phyloP scores from a whole-genome alignment of 2,329 filamentous ascomycete species.

The Boeremia lycopersici region DNA sequence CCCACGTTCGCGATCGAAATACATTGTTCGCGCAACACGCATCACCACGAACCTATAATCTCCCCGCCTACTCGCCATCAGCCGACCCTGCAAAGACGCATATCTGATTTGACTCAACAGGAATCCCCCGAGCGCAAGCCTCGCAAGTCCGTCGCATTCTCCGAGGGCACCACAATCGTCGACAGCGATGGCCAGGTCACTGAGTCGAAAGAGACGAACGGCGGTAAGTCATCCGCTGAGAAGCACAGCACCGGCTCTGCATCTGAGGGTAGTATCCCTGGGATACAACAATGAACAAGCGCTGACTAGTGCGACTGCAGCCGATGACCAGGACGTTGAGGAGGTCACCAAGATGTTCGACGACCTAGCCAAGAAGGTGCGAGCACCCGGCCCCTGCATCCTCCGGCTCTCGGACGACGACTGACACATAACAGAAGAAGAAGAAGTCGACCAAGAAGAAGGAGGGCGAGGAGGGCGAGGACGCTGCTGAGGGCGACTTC shows the following conservation, averaged over 20 bases:
- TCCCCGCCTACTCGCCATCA: not conserved
- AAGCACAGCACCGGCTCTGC: slow-evolving; percentile 60
- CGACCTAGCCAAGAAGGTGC: slow-evolving; percentile 70
- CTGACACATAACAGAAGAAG: slow-evolving; percentile 60
- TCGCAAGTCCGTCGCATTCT: slow-evolving; percentile 94
- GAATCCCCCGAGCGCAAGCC: slow-evolving; percentile 66
- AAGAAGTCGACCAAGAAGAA: slow-evolving; percentile 64
- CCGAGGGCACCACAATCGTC: slow-evolving; percentile 83
- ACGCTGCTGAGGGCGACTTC: slow-evolving; percentile 63
- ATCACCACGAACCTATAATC: not conserved
- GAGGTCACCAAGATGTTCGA: slow-evolving; percentile 69
- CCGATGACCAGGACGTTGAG: slow-evolving; percentile 63
- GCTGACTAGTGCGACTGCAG: slow-evolving; percentile 33
- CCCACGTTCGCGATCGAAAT: slow-evolving; percentile 34
- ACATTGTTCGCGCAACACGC: slow-evolving; percentile 12
- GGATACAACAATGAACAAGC: slow-evolving; percentile 2
- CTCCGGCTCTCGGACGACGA: not conserved
- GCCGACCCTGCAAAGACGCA: not conserved
- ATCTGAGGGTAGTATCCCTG: slow-evolving; percentile 27
- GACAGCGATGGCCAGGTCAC: slow-evolving; percentile 87
- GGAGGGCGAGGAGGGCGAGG: slow-evolving; percentile 58
- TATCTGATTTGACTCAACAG: slow-evolving; percentile 41
- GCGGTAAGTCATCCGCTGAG: slow-evolving; percentile 80
- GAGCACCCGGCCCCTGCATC: not conserved
- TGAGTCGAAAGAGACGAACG: slow-evolving; percentile 71